phyloP scores from a whole-genome alignment of 2,329 filamentous ascomycete species.

The Thielaviopsis punctulata region DNA sequence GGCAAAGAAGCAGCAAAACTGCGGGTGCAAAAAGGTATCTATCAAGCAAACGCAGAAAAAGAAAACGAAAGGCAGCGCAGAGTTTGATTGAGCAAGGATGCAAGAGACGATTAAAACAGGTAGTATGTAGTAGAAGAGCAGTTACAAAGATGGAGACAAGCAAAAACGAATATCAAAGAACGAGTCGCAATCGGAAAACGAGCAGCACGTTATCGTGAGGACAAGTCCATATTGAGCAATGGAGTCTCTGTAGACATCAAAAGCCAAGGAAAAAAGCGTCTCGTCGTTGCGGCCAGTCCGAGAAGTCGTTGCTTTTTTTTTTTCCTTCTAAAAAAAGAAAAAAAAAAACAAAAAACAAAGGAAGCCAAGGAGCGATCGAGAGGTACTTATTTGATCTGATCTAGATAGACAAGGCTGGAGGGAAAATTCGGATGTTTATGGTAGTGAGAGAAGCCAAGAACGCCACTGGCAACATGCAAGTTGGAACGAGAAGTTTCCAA shows the following conservation, averaged over 20 bases:
- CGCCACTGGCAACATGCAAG: not conserved
- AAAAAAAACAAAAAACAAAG: not conserved
- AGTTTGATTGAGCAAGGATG: not conserved
- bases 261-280: not conserved
- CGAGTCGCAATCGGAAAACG: not conserved
- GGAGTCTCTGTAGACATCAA: conserved; percentile 1
- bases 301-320: no score
- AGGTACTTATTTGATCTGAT: not conserved
- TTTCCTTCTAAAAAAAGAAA: no score
- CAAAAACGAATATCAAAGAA: conserved; percentile 14
- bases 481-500: not conserved
- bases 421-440: not conserved
- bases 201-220: conserved; percentile 9
- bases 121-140: not conserved
- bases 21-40: not conserved
- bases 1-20: not conserved
- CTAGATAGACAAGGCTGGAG: not conserved
- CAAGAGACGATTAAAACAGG: not conserved
- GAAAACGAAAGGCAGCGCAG: not conserved
- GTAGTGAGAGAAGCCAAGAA: not conserved
- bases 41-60: not conserved
- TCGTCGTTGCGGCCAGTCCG: not conserved
- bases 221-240: conserved; percentile 8
- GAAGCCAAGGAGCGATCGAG: no score
- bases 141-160: conserved; percentile 13